Base-by-base conservation (phyloP, 2,329 filamentous ascomycete species). In the Cryphonectria naterciae region DNA sequence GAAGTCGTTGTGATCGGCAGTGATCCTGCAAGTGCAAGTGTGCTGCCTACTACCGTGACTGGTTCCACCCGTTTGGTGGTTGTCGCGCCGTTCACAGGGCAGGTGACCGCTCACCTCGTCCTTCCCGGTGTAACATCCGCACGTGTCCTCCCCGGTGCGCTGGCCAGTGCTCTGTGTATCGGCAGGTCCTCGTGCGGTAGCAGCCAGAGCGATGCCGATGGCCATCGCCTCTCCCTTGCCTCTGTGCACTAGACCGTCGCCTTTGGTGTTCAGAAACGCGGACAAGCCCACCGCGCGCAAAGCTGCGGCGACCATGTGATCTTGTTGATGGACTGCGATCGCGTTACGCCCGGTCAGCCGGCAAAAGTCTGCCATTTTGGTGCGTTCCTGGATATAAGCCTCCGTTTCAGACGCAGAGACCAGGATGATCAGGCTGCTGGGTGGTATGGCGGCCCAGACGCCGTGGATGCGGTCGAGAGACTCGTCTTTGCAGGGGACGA, bases 211-310 rank as follows among this genome's bases (percentile, higher is more conserved):
- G 25, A 78, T 77, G 49, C 76, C 79, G 2, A 80, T 74, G 10
- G 79, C 70, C 76, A 80, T 78, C 28, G 76, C 79, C 73, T 80
- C 79, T 3, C 79, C 79, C 69, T 80, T 80, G 35, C 79, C 79
- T 46, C 75, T 73, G 69, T 75, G 74, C 68, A 79, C 74, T 41
- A 71, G 72, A 7, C 73, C 73, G 54, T 73, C 68, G 32, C 78
- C 79, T 68, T 79, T 78, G 0, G 60, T 58, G 41, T 73, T 71
- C 43, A 79, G 25, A 0, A 79, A 66, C 61, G 75, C 68, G 6
- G 74, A 41, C 71, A 78, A 74, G 32, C 77, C 78, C 10, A 75
- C 69, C 0, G 65, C 65, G 0, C 46, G 25, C 46, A 80, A 74
- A 0, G 77, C 77, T 0, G 65, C 67, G 46, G 77, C 78, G 0